Conservation (phyloP, 768 basidiomycete species). For the Hypholoma fasciculare region DNA sequence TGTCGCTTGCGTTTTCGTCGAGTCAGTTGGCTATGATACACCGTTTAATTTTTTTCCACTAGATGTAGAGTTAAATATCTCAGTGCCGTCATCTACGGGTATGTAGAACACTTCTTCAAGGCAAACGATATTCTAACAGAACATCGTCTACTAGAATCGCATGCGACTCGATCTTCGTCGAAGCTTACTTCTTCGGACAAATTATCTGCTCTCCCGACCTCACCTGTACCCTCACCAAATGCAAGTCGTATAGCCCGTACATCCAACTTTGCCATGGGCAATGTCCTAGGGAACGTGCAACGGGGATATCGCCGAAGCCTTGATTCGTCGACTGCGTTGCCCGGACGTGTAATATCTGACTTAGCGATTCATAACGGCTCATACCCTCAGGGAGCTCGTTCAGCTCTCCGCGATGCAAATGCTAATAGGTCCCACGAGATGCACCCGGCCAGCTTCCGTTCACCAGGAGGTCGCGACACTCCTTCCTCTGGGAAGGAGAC, state of each 20-base stretch:
- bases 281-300: constrained; percentile 15
- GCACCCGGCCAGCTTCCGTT: not conserved
- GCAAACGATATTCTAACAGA: not conserved
- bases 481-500: constrained; percentile 41
- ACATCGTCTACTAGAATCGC: constrained; percentile 9
- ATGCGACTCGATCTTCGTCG: constrained; percentile 38
- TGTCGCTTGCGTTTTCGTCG: not conserved
- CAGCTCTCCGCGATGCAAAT: constrained; percentile 15
- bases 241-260: constrained; percentile 33
- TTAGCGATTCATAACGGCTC: not conserved
- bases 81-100: constrained; percentile 3
- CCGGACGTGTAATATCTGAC: constrained; percentile 22
- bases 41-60: not conserved
- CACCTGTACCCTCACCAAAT: constrained; percentile 26
- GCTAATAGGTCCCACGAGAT: not conserved
- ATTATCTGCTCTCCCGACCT: constrained; percentile 38
- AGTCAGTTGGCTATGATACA: no score
- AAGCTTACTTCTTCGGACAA: constrained; percentile 49
- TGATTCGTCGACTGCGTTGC: constrained; percentile 42
- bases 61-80: not conserved
- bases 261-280: constrained; percentile 25
- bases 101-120: not conserved
- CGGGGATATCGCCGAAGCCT: constrained; percentile 37
- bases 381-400: no score
- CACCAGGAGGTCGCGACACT: constrained; percentile 25